These are phyloP conservation scores for Glycyrrhiza uralensis DNA, from an alignment of 306 rosid genomes.

Conservation along the genomic window DNA sequence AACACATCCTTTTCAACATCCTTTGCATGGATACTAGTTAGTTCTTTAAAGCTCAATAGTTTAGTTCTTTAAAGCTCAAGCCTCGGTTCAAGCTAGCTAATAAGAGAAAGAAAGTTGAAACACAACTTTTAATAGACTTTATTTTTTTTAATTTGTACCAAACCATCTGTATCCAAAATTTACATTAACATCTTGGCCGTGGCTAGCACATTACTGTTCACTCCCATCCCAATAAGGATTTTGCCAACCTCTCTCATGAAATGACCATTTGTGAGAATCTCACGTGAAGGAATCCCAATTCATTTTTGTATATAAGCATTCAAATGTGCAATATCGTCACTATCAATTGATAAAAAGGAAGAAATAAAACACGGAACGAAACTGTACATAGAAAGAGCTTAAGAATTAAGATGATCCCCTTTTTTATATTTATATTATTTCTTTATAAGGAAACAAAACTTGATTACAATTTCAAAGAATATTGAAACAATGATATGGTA, in stretches of 20 bases:
- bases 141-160: no score
- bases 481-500: conserved; percentile 8
- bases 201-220: not conserved
- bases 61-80: no score
- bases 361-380: not conserved
- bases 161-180: no score
- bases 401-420: not conserved
- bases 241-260: not conserved
- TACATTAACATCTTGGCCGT: not conserved
- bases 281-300: not conserved
- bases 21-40: no score
- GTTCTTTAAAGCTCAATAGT: no score
- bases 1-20: no score
- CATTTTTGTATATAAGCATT: not conserved
- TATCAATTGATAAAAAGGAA: not conserved
- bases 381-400: not conserved
- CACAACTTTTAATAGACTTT: no score
- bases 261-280: not conserved
- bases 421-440: conserved; percentile 7
- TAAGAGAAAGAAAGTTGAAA: no score
- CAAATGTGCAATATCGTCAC: not conserved
- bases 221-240: not conserved
- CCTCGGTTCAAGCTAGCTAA: no score
- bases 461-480: conserved; percentile 27
- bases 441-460: conserved; percentile 2